Evolutionary conservation across 805 yeast species (phyloP).

Genomic region (Suhomyces tanzawaensis): DNA sequence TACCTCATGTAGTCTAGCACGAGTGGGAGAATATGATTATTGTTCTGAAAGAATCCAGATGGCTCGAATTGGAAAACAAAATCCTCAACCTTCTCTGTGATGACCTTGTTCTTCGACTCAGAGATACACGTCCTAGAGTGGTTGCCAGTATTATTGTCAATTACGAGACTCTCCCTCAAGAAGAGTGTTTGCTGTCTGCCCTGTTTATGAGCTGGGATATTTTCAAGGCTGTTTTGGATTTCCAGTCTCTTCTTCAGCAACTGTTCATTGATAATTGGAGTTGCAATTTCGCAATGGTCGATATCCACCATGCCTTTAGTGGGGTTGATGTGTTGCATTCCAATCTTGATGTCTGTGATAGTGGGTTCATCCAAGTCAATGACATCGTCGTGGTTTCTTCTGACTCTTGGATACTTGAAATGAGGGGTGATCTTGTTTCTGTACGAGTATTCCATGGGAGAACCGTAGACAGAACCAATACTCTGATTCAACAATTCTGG

Average conservation of each 20-base stretch:
- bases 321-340: slow-evolving; percentile 27
- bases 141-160: slow-evolving; percentile 32
- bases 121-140: slow-evolving; percentile 23
- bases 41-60: slow-evolving; percentile 42
- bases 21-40: slow-evolving; percentile 33
- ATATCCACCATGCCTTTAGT: slow-evolving; percentile 29
- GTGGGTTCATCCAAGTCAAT: background rate
- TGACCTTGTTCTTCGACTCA: slow-evolving; percentile 21
- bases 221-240: slow-evolving; percentile 7
- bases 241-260: slow-evolving; percentile 16
- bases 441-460: slow-evolving; percentile 39
- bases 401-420: slow-evolving; percentile 17
- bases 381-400: background rate
- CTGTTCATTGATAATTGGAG: slow-evolving; percentile 26
- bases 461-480: slow-evolving; percentile 29
- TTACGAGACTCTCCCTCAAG: slow-evolving; percentile 33
- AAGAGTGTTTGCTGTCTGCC: slow-evolving; percentile 18
- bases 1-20: slow-evolving; percentile 31
- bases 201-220: slow-evolving; percentile 8
- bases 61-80: slow-evolving; percentile 38
- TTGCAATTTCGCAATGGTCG: slow-evolving; percentile 37
- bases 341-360: slow-evolving; percentile 19
- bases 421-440: slow-evolving; percentile 45
- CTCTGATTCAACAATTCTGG: slow-evolving; percentile 20
- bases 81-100: slow-evolving; percentile 37